Evolutionary conservation across 495 filamentous ascomycete species (phyloP).

Genomic region (Staphylotrichum tortipilum): DNA sequence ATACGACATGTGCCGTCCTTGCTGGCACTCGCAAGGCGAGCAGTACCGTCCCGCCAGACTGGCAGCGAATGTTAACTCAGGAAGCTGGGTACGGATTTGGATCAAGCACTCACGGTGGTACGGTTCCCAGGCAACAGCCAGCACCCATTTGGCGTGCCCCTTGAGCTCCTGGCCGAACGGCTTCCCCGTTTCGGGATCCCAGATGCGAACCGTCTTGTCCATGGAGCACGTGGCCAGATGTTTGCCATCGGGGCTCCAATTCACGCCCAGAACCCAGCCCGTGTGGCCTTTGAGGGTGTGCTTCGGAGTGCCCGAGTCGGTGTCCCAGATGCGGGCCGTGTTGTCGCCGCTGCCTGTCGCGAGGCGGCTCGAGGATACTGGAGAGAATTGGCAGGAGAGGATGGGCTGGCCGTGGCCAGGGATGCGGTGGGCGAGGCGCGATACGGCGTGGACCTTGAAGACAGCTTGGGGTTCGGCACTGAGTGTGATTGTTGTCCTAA

Average conservation of each 20-base stretch:
- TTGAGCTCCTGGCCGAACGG: constrained; percentile 67
- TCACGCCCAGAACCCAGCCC: constrained; percentile 83
- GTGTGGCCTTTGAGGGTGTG: constrained; percentile 88
- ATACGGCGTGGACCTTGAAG: constrained; percentile 87
- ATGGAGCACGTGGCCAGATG: constrained; percentile 86
- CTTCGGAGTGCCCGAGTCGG: constrained; percentile 83
- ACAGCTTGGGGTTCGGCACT: constrained; percentile 87
- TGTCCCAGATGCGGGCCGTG: constrained; percentile 92
- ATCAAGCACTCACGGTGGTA: constrained; percentile 63
- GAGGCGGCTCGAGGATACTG: constrained; percentile 67
- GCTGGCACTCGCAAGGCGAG: constrained; percentile 76
- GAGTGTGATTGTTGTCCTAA: constrained; percentile 51
- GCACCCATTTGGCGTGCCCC: constrained; percentile 89
- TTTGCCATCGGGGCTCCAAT: constrained; percentile 74
- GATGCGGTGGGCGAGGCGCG: constrained; percentile 80
- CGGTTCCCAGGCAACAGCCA: constrained; percentile 83
- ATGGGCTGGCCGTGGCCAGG: constrained; percentile 90
- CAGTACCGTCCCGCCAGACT: constrained; percentile 60
- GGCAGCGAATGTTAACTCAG: not conserved
- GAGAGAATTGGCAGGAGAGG: constrained; percentile 80
- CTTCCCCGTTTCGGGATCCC: constrained; percentile 79
- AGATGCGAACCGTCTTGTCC: constrained; percentile 85
- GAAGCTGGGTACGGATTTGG: too few species aligned
- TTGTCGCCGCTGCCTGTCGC: constrained; percentile 86
- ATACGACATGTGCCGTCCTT: constrained; percentile 86